These are phyloP conservation scores for Millerozyma miso DNA, from an alignment of 805 yeast genomes.

Conservation along the genomic window DNA sequence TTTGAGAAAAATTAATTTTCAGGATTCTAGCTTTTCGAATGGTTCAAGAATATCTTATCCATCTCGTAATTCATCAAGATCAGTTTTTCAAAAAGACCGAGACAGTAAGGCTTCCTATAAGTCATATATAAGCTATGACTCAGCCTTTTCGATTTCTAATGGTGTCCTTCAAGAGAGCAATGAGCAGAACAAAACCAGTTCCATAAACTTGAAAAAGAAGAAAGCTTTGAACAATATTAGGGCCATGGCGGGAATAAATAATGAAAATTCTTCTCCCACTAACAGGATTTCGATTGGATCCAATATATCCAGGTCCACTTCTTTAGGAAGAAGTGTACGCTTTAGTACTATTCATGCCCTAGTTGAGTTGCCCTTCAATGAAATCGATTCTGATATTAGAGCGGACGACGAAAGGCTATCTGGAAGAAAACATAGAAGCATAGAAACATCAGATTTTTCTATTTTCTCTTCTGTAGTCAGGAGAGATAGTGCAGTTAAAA, in stretches of 20 bases:
- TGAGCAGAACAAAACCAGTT: conserved; percentile 47
- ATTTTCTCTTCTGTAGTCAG: conserved; percentile 28
- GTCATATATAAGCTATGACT: conserved; percentile 60
- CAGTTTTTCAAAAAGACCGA: conserved; percentile 18
- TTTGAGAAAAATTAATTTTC: conserved; percentile 21
- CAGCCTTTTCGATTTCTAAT: conserved; percentile 41
- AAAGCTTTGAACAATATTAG: conserved; percentile 47
- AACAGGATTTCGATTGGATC: conserved; percentile 12
- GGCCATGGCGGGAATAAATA: conserved; percentile 17
- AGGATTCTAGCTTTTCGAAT: conserved; percentile 11
- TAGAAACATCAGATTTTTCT: conserved; percentile 22
- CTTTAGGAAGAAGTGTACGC: conserved; percentile 28
- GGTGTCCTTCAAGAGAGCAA: conserved; percentile 44
- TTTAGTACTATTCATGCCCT: conserved; percentile 36
- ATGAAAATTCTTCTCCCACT: background rate
- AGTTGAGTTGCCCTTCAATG: conserved; percentile 36
- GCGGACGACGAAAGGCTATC: background rate
- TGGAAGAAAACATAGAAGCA: background rate
- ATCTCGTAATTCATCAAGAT: conserved; percentile 31
- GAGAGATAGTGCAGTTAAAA: conserved; percentile 9
- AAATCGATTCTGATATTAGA: conserved; percentile 1
- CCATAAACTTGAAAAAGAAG: conserved; percentile 43
- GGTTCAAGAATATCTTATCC: conserved; percentile 15
- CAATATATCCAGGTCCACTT: conserved; percentile 18
- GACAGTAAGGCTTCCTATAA: conserved; percentile 31